Evolutionary conservation across 176 grass and related monocot species (phyloP).

Genomic region (Saccharum spontaneum): DNA sequence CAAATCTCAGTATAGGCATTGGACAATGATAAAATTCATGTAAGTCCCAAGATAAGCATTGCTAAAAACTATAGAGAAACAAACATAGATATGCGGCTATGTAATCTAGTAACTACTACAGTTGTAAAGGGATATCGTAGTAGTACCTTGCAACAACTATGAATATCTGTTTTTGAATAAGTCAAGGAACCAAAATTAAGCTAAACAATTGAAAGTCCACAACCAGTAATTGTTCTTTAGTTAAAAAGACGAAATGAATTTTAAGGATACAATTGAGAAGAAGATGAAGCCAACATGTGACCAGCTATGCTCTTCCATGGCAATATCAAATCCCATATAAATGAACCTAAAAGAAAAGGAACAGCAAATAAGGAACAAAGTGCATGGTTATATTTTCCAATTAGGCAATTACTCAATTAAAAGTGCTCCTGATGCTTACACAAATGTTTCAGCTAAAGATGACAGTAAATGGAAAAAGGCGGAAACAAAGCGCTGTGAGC

Average conservation of each 20-base stretch:
- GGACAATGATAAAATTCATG: conserved; percentile 9
- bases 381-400: background rate
- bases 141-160: conserved; percentile 93
- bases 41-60: background rate
- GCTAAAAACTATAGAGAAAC: conserved; percentile 12
- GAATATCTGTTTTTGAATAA: conserved; percentile 71
- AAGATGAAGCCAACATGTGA: conserved; percentile 97
- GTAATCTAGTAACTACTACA: conserved; percentile 6
- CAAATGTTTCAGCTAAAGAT: conserved; percentile 99
- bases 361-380: background rate
- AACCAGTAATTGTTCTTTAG: conserved; percentile 13
- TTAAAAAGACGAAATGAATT: background rate
- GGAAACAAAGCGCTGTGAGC: conserved; percentile 84
- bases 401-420: conserved; percentile 4
- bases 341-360: conserved; percentile 70
- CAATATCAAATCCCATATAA: conserved; percentile 99
- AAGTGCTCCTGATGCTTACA: conserved; percentile 61
- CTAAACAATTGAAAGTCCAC: background rate
- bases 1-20: background rate
- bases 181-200: conserved; percentile 70
- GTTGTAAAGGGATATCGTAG: background rate
- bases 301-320: conserved; percentile 99
- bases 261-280: conserved; percentile 99
- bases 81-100: conserved; percentile 21
- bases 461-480: conserved; percentile 95